A percentile compares a stretch with the other conserved stretches of the same genome.
Conservation (phyloP, 1,284 basidiomycete species). For the Sphagnurus paluster region DNA sequence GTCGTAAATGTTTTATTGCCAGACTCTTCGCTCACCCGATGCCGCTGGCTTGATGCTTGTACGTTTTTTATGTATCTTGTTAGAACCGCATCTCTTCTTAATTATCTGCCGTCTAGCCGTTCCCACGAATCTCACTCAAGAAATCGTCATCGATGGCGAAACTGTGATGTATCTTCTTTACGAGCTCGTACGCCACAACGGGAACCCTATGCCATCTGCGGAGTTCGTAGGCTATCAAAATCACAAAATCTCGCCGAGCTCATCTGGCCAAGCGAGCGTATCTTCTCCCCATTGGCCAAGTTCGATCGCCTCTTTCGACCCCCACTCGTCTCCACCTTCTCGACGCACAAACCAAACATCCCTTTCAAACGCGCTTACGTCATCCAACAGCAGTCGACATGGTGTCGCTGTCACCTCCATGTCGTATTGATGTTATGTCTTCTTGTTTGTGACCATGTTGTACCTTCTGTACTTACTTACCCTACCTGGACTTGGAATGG, state of each 20-base stretch:
- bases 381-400: constrained; percentile 25
- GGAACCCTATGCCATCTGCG: constrained; percentile 52
- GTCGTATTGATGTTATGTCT: constrained; percentile 17
- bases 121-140: constrained; percentile 60
- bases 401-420: constrained; percentile 17
- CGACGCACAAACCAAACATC: constrained; percentile 27
- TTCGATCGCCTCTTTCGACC: constrained; percentile 7
- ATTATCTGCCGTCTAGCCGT: constrained; percentile 39
- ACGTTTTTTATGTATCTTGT: constrained; percentile 17
- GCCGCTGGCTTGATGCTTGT: constrained; percentile 58
- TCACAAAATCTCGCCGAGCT: constrained; percentile 33
- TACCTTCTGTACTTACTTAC: constrained; percentile 10
- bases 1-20: constrained; percentile 53
- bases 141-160: constrained; percentile 63
- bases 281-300: constrained; percentile 7
- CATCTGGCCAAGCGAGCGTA: constrained; percentile 10
- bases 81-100: constrained; percentile 21
- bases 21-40: constrained; percentile 58
- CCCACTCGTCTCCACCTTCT: constrained; percentile 22
- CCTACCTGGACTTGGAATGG: constrained; percentile 9
- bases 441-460: constrained; percentile 8
- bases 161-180: constrained; percentile 64
- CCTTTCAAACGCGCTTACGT: constrained; percentile 28
- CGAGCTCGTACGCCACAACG: constrained; percentile 57
- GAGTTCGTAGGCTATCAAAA: constrained; percentile 55